A percentile compares a stretch with the other conserved stretches of the same genome.
These are phyloP conservation scores for Corynascus novoguineensis DNA, from an alignment of 495 filamentous ascomycete species.

Conservation along the genomic window DNA sequence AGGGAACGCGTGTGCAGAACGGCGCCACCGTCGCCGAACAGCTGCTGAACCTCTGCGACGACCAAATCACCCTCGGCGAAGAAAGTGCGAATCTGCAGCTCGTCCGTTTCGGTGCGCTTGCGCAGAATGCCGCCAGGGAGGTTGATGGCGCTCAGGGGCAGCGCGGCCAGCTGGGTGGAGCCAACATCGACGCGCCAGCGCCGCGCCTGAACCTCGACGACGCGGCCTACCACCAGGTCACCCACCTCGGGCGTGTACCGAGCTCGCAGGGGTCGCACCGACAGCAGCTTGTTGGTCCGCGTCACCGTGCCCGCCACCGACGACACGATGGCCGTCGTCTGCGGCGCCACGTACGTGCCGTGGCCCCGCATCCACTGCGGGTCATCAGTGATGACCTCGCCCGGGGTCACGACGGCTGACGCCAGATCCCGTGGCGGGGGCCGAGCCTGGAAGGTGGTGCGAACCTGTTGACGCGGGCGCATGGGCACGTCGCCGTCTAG, in stretches of 20 bases:
- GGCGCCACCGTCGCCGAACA: conserved; percentile 76
- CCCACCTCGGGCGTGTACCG: conserved; percentile 94
- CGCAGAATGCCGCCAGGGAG: conserved; percentile 89
- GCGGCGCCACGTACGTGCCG: conserved; percentile 63
- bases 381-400: conserved; percentile 80
- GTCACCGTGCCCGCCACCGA: conserved; percentile 82
- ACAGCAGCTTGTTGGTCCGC: conserved; percentile 94
- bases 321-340: conserved; percentile 65
- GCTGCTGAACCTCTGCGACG: conserved; percentile 82
- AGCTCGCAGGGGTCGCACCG: conserved; percentile 80
- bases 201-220: conserved; percentile 81
- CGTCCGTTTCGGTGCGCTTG: conserved; percentile 85
- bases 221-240: conserved; percentile 89
- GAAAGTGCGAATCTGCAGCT: conserved; percentile 89
- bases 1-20: conserved; percentile 81
- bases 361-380: conserved; percentile 98
- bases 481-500: conserved; percentile 60
- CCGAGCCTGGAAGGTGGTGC: background rate
- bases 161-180: conserved; percentile 69
- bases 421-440: conserved; percentile 4
- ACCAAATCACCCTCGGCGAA: conserved; percentile 87
- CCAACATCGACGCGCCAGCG: conserved; percentile 94
- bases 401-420: conserved; percentile 70
- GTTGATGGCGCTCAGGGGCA: conserved; percentile 86
- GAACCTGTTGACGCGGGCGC: conserved; percentile 18